Evolutionary conservation across 139 green algal species (phyloP).

Genomic region (Picochlorum sp.): DNA sequence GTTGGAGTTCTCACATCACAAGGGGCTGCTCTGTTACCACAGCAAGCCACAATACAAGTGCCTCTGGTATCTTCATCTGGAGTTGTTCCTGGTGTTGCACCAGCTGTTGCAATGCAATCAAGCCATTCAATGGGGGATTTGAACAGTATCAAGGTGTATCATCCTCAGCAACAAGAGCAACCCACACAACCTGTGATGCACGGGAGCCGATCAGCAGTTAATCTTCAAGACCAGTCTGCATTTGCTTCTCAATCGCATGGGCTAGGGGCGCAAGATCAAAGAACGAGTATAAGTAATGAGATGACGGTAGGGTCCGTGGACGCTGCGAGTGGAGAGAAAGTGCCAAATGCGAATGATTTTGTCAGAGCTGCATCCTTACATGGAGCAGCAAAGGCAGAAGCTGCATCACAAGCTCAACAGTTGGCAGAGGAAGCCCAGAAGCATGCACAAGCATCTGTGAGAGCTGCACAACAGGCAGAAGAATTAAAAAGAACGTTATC

Average conservation of each 20-base stretch:
- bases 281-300: not conserved
- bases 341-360: slow-evolving; percentile 25
- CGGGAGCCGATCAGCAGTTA: not conserved
- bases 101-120: too few species aligned
- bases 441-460: slow-evolving; percentile 42
- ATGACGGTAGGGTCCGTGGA: not conserved
- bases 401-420: slow-evolving; percentile 21
- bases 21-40: too few species aligned
- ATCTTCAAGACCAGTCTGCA: slow-evolving; percentile 3
- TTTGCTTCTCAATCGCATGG: slow-evolving; percentile 2
- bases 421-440: slow-evolving; percentile 40
- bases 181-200: not conserved
- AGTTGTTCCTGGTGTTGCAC: too few species aligned
- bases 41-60: too few species aligned
- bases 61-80: too few species aligned
- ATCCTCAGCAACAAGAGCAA: not conserved
- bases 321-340: not conserved
- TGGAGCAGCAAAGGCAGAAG: slow-evolving; percentile 22
- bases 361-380: slow-evolving; percentile 19
- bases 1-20: too few species aligned
- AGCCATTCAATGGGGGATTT: too few species aligned
- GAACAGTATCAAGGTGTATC: too few species aligned
- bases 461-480: slow-evolving; percentile 28
- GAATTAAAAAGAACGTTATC: slow-evolving; percentile 31
- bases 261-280: not conserved